phyloP scores from a whole-genome alignment of 495 filamentous ascomycete species.

The Paragyromitra xinjiangensis region DNA sequence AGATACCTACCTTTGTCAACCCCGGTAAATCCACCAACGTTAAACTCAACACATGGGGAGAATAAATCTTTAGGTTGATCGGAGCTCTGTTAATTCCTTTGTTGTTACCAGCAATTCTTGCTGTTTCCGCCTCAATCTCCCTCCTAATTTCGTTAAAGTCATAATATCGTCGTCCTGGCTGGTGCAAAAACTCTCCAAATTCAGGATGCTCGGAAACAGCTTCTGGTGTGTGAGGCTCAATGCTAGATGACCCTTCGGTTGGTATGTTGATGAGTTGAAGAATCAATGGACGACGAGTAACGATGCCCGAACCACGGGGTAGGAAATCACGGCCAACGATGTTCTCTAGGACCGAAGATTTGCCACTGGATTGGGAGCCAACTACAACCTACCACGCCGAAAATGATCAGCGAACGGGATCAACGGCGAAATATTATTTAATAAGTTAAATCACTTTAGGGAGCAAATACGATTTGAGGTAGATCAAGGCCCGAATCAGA shows the following conservation, averaged over 20 bases:
- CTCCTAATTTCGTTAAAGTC: conserved; percentile 93
- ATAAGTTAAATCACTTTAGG: conserved; percentile 24
- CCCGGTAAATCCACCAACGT: conserved; percentile 96
- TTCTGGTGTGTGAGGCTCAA: conserved; percentile 73
- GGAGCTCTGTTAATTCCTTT: conserved; percentile 98
- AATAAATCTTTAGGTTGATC: conserved; percentile 99
- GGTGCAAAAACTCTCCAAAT: conserved; percentile 98
- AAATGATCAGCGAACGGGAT: conserved; percentile 43
- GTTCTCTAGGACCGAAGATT: conserved; percentile 99
- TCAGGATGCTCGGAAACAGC: conserved; percentile 73
- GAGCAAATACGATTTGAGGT: conserved; percentile 87
- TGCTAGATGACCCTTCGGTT: conserved; percentile 72
- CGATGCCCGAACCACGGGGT: conserved; percentile 94
- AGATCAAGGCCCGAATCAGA: conserved; percentile 92
- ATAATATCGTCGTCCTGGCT: conserved; percentile 86
- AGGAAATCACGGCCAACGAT: conserved; percentile 98
- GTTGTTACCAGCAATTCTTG: conserved; percentile 93
- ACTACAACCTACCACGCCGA: conserved; percentile 81
- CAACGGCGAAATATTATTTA: conserved; percentile 43
- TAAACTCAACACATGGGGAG: conserved; percentile 93
- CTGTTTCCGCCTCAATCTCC: conserved; percentile 96
- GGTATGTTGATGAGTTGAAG: conserved; percentile 98
- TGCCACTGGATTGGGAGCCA: conserved; percentile 97
- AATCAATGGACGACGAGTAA: conserved; percentile 91
- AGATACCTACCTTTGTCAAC: conserved; percentile 80